phyloP scores from a whole-genome alignment of 768 basidiomycete species.

The Lentinula edodes region DNA sequence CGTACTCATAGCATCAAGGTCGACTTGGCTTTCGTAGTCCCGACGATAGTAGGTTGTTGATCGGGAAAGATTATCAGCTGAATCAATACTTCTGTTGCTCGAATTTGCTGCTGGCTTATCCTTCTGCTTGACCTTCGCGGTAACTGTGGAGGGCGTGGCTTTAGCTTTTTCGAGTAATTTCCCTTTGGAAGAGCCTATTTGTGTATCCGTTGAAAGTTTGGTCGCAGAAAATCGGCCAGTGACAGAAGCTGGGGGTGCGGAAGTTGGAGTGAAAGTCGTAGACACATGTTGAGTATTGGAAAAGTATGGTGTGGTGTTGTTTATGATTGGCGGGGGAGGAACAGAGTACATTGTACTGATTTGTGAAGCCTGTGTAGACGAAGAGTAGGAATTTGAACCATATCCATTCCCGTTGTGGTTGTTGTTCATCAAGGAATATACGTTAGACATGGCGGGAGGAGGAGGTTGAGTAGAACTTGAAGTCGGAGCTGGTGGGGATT shows the following conservation, averaged over 20 bases:
- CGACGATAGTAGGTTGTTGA: slow-evolving; percentile 21
- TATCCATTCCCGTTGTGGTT: background rate
- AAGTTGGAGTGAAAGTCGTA: background rate
- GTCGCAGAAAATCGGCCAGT: background rate
- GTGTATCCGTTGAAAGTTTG: background rate
- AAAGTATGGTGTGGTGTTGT: background rate
- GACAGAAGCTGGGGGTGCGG: background rate
- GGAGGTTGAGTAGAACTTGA: background rate
- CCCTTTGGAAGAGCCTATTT: background rate
- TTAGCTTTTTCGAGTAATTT: background rate
- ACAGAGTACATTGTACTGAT: background rate
- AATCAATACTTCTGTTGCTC: background rate
- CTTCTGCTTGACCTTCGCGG: background rate
- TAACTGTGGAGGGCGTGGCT: background rate
- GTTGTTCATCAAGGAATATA: background rate
- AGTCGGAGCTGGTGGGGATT: background rate
- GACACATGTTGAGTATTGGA: background rate
- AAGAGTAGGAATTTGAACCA: background rate
- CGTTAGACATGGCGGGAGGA: background rate
- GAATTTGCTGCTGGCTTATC: background rate
- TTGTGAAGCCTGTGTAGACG: background rate
- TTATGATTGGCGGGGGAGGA: background rate
- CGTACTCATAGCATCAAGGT: background rate
- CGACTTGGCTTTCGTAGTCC: slow-evolving; percentile 22
- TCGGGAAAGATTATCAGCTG: background rate